phyloP scores from a whole-genome alignment of 2,329 filamentous ascomycete genomes.

The Podosphaera xanthii region DNA sequence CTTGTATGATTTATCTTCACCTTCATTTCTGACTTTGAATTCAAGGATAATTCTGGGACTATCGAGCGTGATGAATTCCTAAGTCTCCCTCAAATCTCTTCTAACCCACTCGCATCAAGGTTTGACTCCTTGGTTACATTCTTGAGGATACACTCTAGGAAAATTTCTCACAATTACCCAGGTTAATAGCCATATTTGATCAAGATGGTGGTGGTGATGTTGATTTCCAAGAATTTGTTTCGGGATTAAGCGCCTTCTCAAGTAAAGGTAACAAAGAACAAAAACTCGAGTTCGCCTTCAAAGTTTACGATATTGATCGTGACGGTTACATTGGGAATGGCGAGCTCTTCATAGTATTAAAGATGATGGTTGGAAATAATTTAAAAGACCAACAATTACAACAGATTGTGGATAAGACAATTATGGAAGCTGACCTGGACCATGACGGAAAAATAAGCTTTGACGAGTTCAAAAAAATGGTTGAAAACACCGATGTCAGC shows the following conservation, averaged over 20 bases:
- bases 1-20: constrained; percentile 19
- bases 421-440: constrained; percentile 97
- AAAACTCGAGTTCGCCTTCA: constrained; percentile 93
- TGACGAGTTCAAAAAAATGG: constrained; percentile 97
- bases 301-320: constrained; percentile 97
- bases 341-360: constrained; percentile 95
- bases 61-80: constrained; percentile 98
- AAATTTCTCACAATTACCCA: constrained; percentile 16
- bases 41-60: constrained; percentile 84
- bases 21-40: background rate
- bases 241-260: constrained; percentile 82
- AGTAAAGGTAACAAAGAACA: constrained; percentile 98
- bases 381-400: constrained; percentile 97
- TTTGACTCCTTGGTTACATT: constrained; percentile 16
- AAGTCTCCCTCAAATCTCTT: constrained; percentile 87
- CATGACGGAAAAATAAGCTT: constrained; percentile 96
- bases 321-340: constrained; percentile 98
- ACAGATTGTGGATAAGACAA: constrained; percentile 99
- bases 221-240: constrained; percentile 97
- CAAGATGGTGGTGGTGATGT: constrained; percentile 95
- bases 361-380: constrained; percentile 99
- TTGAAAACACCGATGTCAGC: constrained; percentile 71
- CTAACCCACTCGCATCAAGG: constrained; percentile 91
- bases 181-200: constrained; percentile 98
- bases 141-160: background rate